These are phyloP conservation scores for Penicillium nordicum DNA, from an alignment of 2,329 filamentous ascomycete species.

Conservation along the genomic window DNA sequence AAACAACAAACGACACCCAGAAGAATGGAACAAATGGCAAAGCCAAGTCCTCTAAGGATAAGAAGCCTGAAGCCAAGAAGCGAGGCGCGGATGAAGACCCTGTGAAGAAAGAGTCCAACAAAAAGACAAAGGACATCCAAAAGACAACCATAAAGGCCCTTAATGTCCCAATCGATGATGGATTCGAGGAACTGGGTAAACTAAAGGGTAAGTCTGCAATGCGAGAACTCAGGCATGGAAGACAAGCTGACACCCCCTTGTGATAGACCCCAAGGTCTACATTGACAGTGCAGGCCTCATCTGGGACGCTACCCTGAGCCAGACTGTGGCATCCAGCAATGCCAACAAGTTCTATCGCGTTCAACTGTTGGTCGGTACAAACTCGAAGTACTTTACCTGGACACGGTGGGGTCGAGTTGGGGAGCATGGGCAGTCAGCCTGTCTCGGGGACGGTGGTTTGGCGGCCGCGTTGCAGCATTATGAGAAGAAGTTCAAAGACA, in stretches of 20 bases:
- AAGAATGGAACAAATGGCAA: slow-evolving; percentile 23
- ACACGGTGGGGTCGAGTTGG: slow-evolving; percentile 78
- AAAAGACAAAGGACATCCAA: slow-evolving; percentile 46
- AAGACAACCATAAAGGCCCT: slow-evolving; percentile 42
- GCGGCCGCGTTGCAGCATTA: slow-evolving; percentile 45
- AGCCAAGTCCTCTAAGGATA: neutral
- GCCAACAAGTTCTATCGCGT: slow-evolving; percentile 82
- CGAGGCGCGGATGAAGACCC: slow-evolving; percentile 1
- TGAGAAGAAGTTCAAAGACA: slow-evolving; percentile 57
- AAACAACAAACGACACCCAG: neutral
- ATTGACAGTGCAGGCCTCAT: slow-evolving; percentile 65
- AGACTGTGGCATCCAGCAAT: slow-evolving; percentile 68
- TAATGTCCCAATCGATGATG: slow-evolving; percentile 50
- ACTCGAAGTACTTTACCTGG: slow-evolving; percentile 58
- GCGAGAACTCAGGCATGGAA: neutral
- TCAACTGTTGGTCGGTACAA: slow-evolving; percentile 53
- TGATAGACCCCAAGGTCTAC: slow-evolving; percentile 50
- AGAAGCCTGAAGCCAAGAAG: slow-evolving; percentile 18
- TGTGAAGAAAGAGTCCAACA: slow-evolving; percentile 17
- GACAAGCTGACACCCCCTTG: neutral
- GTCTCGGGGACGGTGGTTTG: slow-evolving; percentile 40
- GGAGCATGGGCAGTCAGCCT: slow-evolving; percentile 47
- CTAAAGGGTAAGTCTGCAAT: neutral
- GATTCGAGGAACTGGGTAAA: slow-evolving; percentile 3
- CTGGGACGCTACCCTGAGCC: slow-evolving; percentile 75